Percentiles rank a stretch among this genome's conserved stretches.
These are phyloP conservation scores for Elaeagnus macrophylla DNA, from an alignment of 306 rosid genomes.

Conservation along the genomic window DNA sequence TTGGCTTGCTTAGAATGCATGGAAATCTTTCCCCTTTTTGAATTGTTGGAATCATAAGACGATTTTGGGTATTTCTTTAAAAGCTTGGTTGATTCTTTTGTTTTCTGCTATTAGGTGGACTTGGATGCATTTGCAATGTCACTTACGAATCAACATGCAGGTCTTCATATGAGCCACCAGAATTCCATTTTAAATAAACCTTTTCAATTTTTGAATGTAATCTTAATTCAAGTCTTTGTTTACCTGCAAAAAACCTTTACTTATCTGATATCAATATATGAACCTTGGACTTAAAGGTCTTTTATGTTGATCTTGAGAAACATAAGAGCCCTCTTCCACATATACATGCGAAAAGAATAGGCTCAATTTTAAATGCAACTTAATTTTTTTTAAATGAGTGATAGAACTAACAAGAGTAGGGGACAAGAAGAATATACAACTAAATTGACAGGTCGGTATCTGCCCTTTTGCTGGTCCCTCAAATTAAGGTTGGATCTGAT, in stretches of 20 bases:
- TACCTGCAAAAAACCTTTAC: not conserved
- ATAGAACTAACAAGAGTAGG: not conserved
- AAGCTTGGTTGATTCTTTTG: not conserved
- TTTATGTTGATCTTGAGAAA: not conserved
- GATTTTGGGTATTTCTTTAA: too few species aligned
- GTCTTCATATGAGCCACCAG: conserved; percentile 31
- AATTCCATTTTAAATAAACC: conserved; percentile 4
- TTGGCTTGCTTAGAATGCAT: not conserved
- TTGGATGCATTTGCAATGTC: conserved; percentile 85
- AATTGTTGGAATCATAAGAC: not conserved
- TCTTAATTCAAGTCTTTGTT: not conserved
- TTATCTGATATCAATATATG: not conserved
- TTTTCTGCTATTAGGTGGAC: conserved; percentile 43
- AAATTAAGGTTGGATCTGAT: not conserved
- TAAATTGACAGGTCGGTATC: not conserved
- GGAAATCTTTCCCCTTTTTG: not conserved
- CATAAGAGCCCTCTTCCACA: too few species aligned
- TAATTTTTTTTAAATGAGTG: not conserved
- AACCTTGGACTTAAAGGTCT: not conserved
- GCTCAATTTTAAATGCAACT: too few species aligned
- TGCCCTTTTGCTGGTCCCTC: not conserved
- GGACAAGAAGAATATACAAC: not conserved
- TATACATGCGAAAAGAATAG: too few species aligned
- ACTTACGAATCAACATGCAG: conserved; percentile 71
- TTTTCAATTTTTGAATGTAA: not conserved